Conservation (phyloP, 805 yeast genomes). For the Candida ipomoeae region DNA sequence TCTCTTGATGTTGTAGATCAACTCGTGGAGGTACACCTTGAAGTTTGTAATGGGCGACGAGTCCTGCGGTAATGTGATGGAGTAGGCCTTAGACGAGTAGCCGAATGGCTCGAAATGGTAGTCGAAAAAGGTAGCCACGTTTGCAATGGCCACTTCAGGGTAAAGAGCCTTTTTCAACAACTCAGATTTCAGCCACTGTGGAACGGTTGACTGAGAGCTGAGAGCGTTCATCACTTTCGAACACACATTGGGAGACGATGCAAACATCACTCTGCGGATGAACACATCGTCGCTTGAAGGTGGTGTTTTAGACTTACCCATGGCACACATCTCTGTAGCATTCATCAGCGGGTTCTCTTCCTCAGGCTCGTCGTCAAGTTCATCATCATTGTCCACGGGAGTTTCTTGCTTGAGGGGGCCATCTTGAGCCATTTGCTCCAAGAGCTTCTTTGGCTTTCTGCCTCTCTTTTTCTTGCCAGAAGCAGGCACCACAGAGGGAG, state of each 20-base stretch:
- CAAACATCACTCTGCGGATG: constrained; percentile 15
- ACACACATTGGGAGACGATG: constrained; percentile 10
- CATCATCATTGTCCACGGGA: constrained; percentile 8
- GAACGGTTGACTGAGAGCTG: constrained; percentile 8
- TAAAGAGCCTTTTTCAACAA: constrained; percentile 22
- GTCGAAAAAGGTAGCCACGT: constrained; percentile 30
- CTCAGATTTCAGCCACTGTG: constrained; percentile 24
- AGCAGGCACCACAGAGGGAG: constrained; percentile 12
- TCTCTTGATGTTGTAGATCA: constrained; percentile 28
- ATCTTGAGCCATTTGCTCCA: constrained; percentile 17
- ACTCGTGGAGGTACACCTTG: constrained; percentile 37
- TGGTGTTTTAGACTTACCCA: constrained; percentile 14
- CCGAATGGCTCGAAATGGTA: constrained; percentile 36
- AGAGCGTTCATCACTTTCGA: constrained; percentile 10
- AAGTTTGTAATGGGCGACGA: constrained; percentile 43
- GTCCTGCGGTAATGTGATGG: constrained; percentile 46
- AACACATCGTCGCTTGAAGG: constrained; percentile 17
- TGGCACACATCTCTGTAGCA: constrained; percentile 14
- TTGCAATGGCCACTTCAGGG: constrained; percentile 28
- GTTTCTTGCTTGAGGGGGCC: constrained; percentile 11
- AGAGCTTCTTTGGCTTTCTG: constrained; percentile 21
- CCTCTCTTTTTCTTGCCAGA: constrained; percentile 20
- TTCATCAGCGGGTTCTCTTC: constrained; percentile 5
- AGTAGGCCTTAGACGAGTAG: constrained; percentile 33
- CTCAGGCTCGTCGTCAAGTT: constrained; percentile 6